Evolutionary conservation across 2,329 filamentous ascomycete species (phyloP).

Genomic region (Aspergillus aculeatinus): DNA sequence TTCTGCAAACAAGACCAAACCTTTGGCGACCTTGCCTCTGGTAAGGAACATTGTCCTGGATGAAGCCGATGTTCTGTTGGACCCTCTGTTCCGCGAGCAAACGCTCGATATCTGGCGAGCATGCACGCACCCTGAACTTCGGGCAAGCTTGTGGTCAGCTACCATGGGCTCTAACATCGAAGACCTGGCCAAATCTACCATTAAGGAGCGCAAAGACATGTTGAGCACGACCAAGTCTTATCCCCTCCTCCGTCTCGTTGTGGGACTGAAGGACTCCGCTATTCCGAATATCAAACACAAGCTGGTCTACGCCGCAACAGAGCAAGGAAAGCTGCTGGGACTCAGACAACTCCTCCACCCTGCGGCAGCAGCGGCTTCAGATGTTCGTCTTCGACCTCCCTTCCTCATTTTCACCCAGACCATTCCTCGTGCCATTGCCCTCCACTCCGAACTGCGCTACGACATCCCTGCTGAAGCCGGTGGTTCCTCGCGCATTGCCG

Average conservation of each 20-base stretch:
- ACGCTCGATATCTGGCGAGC: conserved; percentile 81
- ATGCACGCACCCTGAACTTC: conserved; percentile 68
- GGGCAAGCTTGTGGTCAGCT: conserved; percentile 86
- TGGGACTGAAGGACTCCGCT: conserved; percentile 94
- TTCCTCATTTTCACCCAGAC: conserved; percentile 97
- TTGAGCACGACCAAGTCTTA: conserved; percentile 24
- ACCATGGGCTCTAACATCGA: conserved; percentile 96
- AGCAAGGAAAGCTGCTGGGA: conserved; percentile 89
- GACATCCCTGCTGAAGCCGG: conserved; percentile 89
- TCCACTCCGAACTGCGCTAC: conserved; percentile 87
- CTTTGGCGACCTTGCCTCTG: conserved; percentile 57
- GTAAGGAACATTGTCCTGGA: conserved; percentile 79
- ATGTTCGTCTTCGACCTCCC: conserved; percentile 68
- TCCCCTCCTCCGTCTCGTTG: conserved; percentile 76
- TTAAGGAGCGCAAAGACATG: conserved; percentile 53
- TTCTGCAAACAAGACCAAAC: conserved; percentile 47
- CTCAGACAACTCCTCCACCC: conserved; percentile 87
- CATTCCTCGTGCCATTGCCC: conserved; percentile 81
- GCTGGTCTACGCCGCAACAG: conserved; percentile 85
- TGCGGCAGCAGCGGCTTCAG: conserved; percentile 51
- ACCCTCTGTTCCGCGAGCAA: conserved; percentile 85
- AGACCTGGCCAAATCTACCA: conserved; percentile 67
- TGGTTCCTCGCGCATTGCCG: conserved; percentile 78
- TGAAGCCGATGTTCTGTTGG: conserved; percentile 91
- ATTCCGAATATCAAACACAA: conserved; percentile 89